phyloP scores from a whole-genome alignment of 202 grass and related monocot species.

The Musa balbisiana region DNA sequence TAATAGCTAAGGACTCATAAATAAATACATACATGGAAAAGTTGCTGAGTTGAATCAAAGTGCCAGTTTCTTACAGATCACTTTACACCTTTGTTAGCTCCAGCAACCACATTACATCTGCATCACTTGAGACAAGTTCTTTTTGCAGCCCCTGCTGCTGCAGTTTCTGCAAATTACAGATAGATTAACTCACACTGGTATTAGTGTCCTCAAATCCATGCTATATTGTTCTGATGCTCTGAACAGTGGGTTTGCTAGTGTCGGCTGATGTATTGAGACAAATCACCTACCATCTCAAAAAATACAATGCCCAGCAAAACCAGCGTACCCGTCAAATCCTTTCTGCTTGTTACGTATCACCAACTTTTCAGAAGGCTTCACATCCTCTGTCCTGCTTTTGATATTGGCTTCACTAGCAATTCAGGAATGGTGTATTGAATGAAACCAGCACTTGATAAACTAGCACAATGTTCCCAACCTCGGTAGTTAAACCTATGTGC shows the following conservation, averaged over 20 bases:
- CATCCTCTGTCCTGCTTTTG: neutral
- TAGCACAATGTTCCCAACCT: no score
- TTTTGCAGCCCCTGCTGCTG: no score
- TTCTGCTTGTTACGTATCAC: conserved; percentile 12
- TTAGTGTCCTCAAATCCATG: no score
- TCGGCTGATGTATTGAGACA: conserved; percentile 3
- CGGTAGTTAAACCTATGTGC: neutral
- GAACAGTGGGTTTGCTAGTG: neutral
- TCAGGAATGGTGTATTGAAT: neutral
- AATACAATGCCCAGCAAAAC: neutral
- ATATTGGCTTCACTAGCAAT: neutral
- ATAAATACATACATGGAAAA: neutral
- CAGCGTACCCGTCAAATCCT: neutral
- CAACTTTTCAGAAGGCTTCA: neutral
- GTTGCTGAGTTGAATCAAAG: neutral
- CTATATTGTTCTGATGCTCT: neutral
- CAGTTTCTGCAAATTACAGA: no score
- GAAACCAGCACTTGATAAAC: neutral
- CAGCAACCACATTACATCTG: no score
- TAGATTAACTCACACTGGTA: no score
- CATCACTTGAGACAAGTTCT: no score
- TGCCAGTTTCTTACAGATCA: neutral
- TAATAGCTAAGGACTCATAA: neutral
- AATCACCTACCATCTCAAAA: neutral
- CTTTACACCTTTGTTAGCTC: neutral